Evolutionary conservation across 2,329 filamentous ascomycete genomes (phyloP), one percentile per base, ranked within the genome.

Genomic region (Fusarium dlaminii): DNA sequence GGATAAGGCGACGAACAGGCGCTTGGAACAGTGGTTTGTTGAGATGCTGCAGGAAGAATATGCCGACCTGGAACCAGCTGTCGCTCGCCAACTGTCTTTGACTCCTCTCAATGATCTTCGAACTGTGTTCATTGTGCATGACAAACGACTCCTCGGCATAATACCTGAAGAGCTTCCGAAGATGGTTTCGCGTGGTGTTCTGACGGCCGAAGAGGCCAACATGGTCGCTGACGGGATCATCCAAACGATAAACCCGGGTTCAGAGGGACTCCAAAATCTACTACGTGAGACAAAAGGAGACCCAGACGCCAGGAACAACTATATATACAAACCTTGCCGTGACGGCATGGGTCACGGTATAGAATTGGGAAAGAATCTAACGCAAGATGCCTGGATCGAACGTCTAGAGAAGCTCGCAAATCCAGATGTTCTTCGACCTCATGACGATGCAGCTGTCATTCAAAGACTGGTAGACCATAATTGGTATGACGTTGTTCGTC

Each of bases 41-140:
- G 70, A 73, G 27, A 73, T 73, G 70, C 6, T 66, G 2, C 70
- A 73, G 4, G 69, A 72, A 2, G 70, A 73, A 15, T 73, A 68
- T 39, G 52, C 52, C 14, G n/a, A 4, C 1, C 24, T 73, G 13
- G 65, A 70, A 18, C 56, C 56, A 6, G 43, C 60, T 6, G 69
- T 73, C 6, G 46, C 46, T 22, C 70, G 40, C 14, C 69, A 73
- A 13, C 12, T 73, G 4, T 43, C 70, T 8, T 22, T 69, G 1
- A 56, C 70, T 5, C 65, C 70, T 13, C 60, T 66, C 14, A 73
- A 73, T 20, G 70, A 73, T 15, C 64, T 58, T 5, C 69, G 70
- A 8, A 73, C 70, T 24, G 54, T 73, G 4, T 73, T 73, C 10
- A 64, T 73, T 10, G 70, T 73, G 17, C 70, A 73, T 13, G 70